Evolutionary conservation across 208 protist genomes (phyloP), one percentile per base, ranked within the genome.

Genomic region (Trypanosoma boissoni): DNA sequence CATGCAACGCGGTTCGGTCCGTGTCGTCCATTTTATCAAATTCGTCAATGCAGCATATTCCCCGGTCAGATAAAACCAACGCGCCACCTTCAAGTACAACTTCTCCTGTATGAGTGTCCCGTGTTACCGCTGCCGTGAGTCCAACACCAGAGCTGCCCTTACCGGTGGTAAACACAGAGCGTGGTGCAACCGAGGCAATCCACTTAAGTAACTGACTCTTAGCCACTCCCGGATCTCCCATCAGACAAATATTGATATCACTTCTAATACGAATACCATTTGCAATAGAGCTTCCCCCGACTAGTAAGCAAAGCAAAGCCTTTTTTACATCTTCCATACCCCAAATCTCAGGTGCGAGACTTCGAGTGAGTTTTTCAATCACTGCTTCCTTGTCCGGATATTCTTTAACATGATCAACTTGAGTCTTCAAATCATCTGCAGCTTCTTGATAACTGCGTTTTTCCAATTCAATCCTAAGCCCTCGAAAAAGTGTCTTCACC

Each of bases 31-130:
- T 99, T 68, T 99, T 99, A 81, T 99, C 99, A 73, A 99, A 99
- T 78, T 99, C 99, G 76, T 99, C 99, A 59, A 99, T 99, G 78
- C 98, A 99, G 85, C 99, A 99, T 36, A 99, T 88, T 51, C 99
- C 99, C 20, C 92, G 83, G 70, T 99, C 98, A 27, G 86, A 89
- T 18, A 99, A 75, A 24, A 99, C 97, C 3, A 99, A 83, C 5
- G 98, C 98, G 55, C 98, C 95, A 34, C 84, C 91, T 72, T 99
- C 98, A 26, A 96, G 82, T 74, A 94, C 79, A 3, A 91, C 81
- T 53, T 99, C 97, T 18, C 87, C 76, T 4, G 98, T 99, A 28
- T 99, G 91, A 2, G 88, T 84, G 74, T 99, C 97, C 12, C 83
- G 88, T 0, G 92, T 97, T 16, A 99, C 96, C 32, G 98, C 98